Evolutionary conservation across 257 asterid species (phyloP).

Genomic region (Lavandula angustifolia): DNA sequence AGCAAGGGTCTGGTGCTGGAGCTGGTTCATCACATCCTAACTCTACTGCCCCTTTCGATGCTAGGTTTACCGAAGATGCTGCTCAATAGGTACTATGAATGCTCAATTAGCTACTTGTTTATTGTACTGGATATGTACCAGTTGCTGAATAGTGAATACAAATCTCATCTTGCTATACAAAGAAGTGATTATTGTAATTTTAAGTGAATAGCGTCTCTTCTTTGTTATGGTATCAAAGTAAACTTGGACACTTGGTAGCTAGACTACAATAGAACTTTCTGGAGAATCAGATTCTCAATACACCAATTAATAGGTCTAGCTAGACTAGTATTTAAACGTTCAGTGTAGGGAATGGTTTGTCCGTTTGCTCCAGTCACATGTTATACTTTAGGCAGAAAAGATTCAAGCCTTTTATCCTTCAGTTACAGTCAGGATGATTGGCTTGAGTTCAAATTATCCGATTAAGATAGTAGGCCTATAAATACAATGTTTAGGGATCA

Average conservation of each 20-base stretch:
- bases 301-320: slow-evolving; percentile 1
- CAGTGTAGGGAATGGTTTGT: neutral
- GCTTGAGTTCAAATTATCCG: neutral
- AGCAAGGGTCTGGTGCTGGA: slow-evolving; percentile 77
- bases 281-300: neutral
- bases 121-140: neutral
- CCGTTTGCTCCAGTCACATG: neutral
- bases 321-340: neutral
- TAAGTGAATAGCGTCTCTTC: neutral
- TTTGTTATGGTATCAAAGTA: slow-evolving; percentile 1
- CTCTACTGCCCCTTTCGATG: slow-evolving; percentile 81
- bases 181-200: neutral
- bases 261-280: neutral
- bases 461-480: slow-evolving; percentile 3
- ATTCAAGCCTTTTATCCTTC: neutral
- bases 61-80: slow-evolving; percentile 84
- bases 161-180: neutral
- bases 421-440: neutral
- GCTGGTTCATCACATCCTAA: slow-evolving; percentile 54
- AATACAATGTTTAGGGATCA: slow-evolving; percentile 1
- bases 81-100: slow-evolving; percentile 61
- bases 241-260: slow-evolving; percentile 9
- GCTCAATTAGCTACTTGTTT: slow-evolving; percentile 18
- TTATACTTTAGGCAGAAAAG: slow-evolving; percentile 7
- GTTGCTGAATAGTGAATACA: neutral